Percentiles rank a stretch among this genome's conserved stretches.
These are phyloP conservation scores for Caloboletus inedulis DNA, from an alignment of 1,284 basidiomycete species.

Conservation along the genomic window DNA sequence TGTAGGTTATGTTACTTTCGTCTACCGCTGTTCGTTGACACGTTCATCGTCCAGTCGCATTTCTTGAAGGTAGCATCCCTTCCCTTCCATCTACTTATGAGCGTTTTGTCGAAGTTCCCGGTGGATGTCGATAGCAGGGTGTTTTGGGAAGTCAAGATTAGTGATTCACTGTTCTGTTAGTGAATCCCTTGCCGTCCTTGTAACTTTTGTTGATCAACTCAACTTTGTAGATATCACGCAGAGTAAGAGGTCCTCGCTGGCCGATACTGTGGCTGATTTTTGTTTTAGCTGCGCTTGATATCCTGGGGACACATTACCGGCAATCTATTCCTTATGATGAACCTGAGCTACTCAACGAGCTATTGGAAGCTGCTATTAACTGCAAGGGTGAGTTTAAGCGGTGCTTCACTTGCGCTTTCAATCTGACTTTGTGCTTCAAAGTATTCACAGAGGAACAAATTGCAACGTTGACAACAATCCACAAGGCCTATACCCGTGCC, in stretches of 20 bases:
- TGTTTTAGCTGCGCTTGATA: conserved; percentile 31
- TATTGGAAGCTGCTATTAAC: conserved; percentile 49
- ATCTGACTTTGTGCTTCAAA: conserved; percentile 24
- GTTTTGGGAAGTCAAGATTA: conserved; percentile 58
- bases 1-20: conserved; percentile 41
- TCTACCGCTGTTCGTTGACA: conserved; percentile 8
- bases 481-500: conserved; percentile 21
- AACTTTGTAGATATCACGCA: conserved; percentile 22
- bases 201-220: conserved; percentile 5
- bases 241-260: conserved; percentile 8
- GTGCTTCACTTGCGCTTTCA: background rate
- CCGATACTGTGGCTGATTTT: conserved; percentile 1
- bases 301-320: conserved; percentile 34
- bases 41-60: conserved; percentile 52
- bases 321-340: conserved; percentile 38
- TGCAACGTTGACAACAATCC: conserved; percentile 38
- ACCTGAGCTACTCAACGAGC: conserved; percentile 42
- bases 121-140: conserved; percentile 66
- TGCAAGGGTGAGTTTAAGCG: conserved; percentile 49
- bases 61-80: conserved; percentile 79
- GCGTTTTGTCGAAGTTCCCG: conserved; percentile 72
- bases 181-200: conserved; percentile 10
- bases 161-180: conserved; percentile 66
- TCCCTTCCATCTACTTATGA: conserved; percentile 71
- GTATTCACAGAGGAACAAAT: conserved; percentile 63